These are phyloP conservation scores for Prunella vulgaris DNA, from an alignment of 257 asterid species.

Conservation along the genomic window DNA sequence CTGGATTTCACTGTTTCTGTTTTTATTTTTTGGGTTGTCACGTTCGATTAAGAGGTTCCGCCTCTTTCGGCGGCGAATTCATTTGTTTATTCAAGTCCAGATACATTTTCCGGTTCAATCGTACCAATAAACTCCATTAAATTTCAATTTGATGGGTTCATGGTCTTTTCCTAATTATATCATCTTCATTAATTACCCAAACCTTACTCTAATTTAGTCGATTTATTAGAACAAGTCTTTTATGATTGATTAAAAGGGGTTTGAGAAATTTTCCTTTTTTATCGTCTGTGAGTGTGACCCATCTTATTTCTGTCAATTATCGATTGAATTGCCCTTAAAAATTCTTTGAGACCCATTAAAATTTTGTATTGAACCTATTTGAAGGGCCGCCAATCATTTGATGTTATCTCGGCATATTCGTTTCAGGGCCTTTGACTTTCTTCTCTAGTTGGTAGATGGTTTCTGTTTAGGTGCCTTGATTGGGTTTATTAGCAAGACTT, in stretches of 20 bases:
- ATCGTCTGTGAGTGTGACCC: no score
- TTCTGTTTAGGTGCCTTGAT: constrained; percentile 19
- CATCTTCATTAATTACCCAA: constrained; percentile 22
- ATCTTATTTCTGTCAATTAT: no score
- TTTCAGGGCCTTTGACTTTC: constrained; percentile 10
- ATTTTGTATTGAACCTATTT: constrained; percentile 12
- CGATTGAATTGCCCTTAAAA: neutral
- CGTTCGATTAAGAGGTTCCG: constrained; percentile 10
- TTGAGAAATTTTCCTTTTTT: neutral
- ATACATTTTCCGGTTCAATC: constrained; percentile 15
- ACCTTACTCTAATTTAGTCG: neutral
- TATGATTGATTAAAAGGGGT: constrained; percentile 2
- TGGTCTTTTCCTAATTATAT: constrained; percentile 13
- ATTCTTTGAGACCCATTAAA: constrained; percentile 13
- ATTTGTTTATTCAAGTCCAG: constrained; percentile 22
- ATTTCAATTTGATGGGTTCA: constrained; percentile 16
- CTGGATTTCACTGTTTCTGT: neutral
- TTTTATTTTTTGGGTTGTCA: constrained; percentile 1
- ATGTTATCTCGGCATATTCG: constrained; percentile 15
- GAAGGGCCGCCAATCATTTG: constrained; percentile 8
- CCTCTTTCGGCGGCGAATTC: constrained; percentile 13
- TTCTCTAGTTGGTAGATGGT: constrained; percentile 15
- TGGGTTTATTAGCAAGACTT: constrained; percentile 20
- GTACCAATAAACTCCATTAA: constrained; percentile 14
- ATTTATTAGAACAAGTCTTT: neutral